Evolutionary conservation across 2,329 filamentous ascomycete genomes (phyloP).

Genomic region (Davidsoniella australis): DNA sequence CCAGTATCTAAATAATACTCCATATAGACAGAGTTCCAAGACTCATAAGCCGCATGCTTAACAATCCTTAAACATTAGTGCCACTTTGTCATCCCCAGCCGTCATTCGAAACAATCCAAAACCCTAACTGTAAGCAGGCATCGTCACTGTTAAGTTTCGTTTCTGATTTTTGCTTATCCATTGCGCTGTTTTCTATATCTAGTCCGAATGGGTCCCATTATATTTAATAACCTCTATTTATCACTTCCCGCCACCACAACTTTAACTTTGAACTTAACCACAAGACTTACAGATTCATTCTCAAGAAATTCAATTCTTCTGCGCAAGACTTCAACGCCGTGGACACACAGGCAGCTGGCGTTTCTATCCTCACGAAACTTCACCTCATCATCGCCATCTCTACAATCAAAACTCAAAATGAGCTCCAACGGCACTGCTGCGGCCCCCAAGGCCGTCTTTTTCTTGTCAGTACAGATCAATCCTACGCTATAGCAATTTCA

Average conservation of each 20-base stretch:
- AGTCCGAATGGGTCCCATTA: too few species aligned
- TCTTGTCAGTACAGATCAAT: constrained; percentile 22
- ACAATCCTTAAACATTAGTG: neutral
- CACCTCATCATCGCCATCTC: neutral
- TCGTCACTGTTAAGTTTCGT: neutral
- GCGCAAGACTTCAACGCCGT: too few species aligned
- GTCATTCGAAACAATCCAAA: neutral
- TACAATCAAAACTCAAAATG: neutral
- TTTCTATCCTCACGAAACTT: neutral
- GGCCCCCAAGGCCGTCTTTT: constrained; percentile 24
- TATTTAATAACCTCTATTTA: too few species aligned
- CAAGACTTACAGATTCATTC: too few species aligned
- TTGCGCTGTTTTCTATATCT: too few species aligned
- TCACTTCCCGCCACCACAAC: too few species aligned
- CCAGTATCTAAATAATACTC: neutral
- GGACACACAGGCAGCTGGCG: too few species aligned
- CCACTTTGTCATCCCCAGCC: neutral
- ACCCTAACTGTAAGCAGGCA: constrained; percentile 3
- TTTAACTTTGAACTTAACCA: too few species aligned
- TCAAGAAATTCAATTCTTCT: too few species aligned
- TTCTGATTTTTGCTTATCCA: too few species aligned
- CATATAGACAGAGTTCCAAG: too few species aligned
- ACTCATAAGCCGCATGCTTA: neutral
- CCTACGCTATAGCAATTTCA: neutral
- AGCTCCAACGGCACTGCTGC: neutral